Base-by-base conservation (phyloP, 768 basidiomycete genomes). In the Pisolithus marmoratus region DNA sequence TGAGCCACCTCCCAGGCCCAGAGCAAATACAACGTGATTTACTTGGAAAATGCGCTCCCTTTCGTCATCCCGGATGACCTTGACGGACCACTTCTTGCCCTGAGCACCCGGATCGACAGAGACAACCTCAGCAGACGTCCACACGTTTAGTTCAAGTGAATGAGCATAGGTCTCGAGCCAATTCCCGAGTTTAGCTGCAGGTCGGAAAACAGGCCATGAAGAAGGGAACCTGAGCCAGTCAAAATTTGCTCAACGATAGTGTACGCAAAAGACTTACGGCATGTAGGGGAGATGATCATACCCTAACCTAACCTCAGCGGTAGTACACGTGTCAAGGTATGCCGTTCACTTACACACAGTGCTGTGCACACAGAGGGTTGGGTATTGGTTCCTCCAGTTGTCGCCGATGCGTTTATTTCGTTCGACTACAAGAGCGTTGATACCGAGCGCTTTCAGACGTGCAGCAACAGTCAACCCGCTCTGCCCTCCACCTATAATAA, bases 401-500 rank as follows among this genome's bases (percentile, higher is more conserved):
- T 80, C 78, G 2, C 80, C 78, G 3, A 79, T 65, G 15, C 72
- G 38, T 11, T 27, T 7, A 4, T 77, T 72, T 53, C 69, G 69
- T 58, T 84, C 83, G 8, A 84, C 66, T 29, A 83, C 63, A n/a
- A 90, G 66, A 0, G 73, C 66, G 2, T 68, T 60, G 12, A 87
- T 67, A 22, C 75, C 78, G n/a, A 85, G 64, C 26, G 70, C 70
- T 57, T 79, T 79, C 52, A 87, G 68, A 19, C 81, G 70, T 2
- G 80, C 80, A 0, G 82, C 81, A 2, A 79, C 63, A 34, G 74
- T 77, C 31, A 90, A 63, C 7, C 83, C 84, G 55, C 76, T 76
- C 49, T 85, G 83, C 0, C 81, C 81, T 4, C 73, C 82, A 14
- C 81, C 80, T n/a, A 82, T 69, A 36, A 87, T 70, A 44, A 83